Percentiles rank a stretch among this genome's conserved stretches.
These are phyloP conservation scores for Begonia loranthoides DNA, from an alignment of 306 rosid genomes.

Conservation along the genomic window DNA sequence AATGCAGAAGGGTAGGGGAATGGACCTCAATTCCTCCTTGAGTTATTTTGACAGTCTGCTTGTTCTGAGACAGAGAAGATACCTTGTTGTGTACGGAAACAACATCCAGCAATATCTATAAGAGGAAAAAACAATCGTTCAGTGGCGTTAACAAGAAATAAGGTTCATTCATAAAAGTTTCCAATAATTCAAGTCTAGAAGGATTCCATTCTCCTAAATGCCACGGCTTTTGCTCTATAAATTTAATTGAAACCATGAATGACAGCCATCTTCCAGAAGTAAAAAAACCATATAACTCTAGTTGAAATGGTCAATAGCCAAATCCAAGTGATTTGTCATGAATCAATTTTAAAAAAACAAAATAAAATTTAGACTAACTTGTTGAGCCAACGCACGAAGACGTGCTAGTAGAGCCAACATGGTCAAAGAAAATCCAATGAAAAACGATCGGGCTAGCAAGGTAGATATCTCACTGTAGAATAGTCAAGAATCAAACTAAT, in stretches of 20 bases:
- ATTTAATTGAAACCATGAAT: too few species aligned
- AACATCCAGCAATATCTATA: slow-evolving; percentile 65
- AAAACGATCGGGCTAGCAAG: slow-evolving; percentile 66
- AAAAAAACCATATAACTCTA: neutral
- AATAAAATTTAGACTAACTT: slow-evolving; percentile 28
- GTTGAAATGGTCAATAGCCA: neutral
- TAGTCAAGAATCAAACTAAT: slow-evolving; percentile 35
- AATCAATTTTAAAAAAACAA: neutral
- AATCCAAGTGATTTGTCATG: neutral
- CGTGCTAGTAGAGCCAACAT: slow-evolving; percentile 74
- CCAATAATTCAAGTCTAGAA: neutral
- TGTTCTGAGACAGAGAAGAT: slow-evolving; percentile 50
- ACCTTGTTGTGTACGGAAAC: slow-evolving; percentile 64
- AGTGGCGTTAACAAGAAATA: neutral
- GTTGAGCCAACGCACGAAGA: slow-evolving; percentile 72
- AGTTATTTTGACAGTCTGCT: slow-evolving; percentile 54
- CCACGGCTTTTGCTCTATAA: too few species aligned
- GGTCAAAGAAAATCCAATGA: slow-evolving; percentile 57
- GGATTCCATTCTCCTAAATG: neutral
- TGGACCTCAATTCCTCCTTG: slow-evolving; percentile 58
- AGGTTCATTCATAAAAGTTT: too few species aligned
- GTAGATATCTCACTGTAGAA: slow-evolving; percentile 52
- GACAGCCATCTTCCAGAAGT: too few species aligned
- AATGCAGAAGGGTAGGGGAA: slow-evolving; percentile 3
- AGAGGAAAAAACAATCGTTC: slow-evolving; percentile 7